Evolutionary conservation across 371 early-diverging fungal genomes (phyloP).

Genomic region (Zopfochytrium polystomum): DNA sequence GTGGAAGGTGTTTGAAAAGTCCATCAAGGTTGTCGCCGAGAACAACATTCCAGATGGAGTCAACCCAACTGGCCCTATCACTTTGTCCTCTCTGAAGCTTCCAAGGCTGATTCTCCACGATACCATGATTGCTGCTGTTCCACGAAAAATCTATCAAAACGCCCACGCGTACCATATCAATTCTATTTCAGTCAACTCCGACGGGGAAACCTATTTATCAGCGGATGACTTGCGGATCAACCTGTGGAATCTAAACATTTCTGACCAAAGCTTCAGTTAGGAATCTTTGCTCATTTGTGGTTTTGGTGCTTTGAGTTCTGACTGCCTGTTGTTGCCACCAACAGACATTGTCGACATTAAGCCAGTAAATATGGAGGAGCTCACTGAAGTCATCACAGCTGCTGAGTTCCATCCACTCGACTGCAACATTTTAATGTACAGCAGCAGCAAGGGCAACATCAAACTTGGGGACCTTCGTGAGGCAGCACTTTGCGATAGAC

Average conservation of each 20-base stretch:
- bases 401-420: no score
- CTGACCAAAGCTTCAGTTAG: no score
- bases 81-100: constrained; percentile 57
- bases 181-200: constrained; percentile 97
- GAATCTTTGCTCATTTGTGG: no score
- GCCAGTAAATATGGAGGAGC: constrained; percentile 97
- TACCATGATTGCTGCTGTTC: constrained; percentile 90
- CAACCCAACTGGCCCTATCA: constrained; percentile 37
- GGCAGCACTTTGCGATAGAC: constrained; percentile 90
- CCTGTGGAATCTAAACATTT: no score
- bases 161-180: constrained; percentile 99
- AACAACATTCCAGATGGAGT: constrained; percentile 67
- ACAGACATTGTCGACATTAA: constrained; percentile 98
- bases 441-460: constrained; percentile 97
- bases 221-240: no score
- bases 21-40: constrained; percentile 88
- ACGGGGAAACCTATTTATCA: constrained; percentile 94
- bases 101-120: constrained; percentile 91
- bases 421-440: constrained; percentile 97
- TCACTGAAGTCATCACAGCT: constrained; percentile 98
- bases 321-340: no score
- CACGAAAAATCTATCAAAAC: no score
- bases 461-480: constrained; percentile 95
- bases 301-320: no score
- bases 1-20: constrained; percentile 98